These are phyloP conservation scores for Nicotiana knightiana DNA, from an alignment of 257 asterid genomes.

Conservation along the genomic window DNA sequence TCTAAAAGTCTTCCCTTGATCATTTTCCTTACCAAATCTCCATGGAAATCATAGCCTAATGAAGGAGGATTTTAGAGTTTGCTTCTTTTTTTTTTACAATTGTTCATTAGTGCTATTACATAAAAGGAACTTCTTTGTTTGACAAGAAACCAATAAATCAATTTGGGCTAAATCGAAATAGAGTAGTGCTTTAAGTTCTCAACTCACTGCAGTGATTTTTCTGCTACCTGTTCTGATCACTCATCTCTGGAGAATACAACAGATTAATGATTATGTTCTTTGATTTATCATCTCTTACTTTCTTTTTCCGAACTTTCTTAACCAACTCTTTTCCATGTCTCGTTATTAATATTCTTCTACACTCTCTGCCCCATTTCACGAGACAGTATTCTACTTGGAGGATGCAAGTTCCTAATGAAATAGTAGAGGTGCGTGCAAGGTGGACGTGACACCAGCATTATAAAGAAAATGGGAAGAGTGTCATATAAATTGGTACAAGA, in stretches of 20 bases:
- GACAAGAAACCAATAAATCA: neutral
- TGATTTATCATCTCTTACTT: neutral
- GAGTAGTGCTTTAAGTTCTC: neutral
- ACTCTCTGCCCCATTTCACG: neutral
- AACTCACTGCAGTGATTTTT: neutral
- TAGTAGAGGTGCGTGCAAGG: neutral
- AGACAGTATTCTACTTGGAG: neutral
- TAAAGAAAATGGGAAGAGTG: neutral
- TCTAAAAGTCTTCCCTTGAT: neutral
- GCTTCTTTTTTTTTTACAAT: neutral
- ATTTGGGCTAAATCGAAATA: slow-evolving; percentile 1
- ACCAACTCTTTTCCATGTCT: neutral
- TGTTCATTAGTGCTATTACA: neutral
- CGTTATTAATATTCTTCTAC: neutral
- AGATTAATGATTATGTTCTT: neutral
- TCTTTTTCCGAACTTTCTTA: neutral
- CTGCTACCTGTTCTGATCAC: neutral
- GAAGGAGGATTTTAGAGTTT: neutral
- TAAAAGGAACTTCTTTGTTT: neutral
- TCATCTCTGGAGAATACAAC: neutral
- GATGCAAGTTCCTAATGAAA: neutral
- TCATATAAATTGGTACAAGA: neutral
- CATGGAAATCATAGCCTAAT: slow-evolving; percentile 6
- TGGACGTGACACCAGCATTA: neutral
- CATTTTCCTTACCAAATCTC: neutral